Evolutionary conservation across 31 red algal species (phyloP).

Genomic region (Odonthalia washingtoniensis): DNA sequence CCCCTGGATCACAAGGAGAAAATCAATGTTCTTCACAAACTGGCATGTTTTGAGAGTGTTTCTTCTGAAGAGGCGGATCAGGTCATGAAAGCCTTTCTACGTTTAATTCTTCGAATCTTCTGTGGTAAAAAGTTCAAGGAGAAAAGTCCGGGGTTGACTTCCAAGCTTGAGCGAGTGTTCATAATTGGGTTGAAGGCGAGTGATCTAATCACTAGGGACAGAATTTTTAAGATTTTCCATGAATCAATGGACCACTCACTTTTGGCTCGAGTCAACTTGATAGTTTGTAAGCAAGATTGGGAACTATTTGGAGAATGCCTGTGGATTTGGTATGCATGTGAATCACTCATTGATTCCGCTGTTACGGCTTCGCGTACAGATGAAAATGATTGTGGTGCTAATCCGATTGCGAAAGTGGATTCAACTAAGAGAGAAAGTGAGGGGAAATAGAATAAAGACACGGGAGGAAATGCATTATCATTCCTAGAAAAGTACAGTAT

Average conservation of each 20-base stretch:
- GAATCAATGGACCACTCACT: conserved; percentile 55
- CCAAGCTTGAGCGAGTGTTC: conserved; percentile 86
- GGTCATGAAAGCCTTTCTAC: conserved; percentile 69
- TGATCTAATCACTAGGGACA: no score
- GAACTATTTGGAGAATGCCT: conserved; percentile 81
- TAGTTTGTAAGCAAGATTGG: no score
- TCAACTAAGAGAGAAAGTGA: no score
- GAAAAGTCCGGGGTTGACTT: conserved; percentile 53
- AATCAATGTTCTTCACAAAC: conserved; percentile 76
- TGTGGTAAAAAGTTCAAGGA: conserved; percentile 33
- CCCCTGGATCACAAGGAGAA: conserved; percentile 87
- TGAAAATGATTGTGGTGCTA: no score
- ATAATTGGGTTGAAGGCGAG: conserved; percentile 80
- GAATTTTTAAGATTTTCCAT: conserved; percentile 80
- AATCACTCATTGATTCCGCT: conserved; percentile 74
- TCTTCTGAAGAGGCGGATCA: conserved; percentile 24
- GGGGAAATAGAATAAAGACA: no score
- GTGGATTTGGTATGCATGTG: conserved; percentile 90
- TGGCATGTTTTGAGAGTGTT: conserved; percentile 78
- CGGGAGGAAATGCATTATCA: no score
- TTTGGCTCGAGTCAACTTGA: conserved; percentile 68
- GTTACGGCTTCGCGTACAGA: no score
- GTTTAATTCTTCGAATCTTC: conserved; percentile 75
- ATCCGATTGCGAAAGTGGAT: no score
- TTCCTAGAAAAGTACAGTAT: no score